phyloP scores from a whole-genome alignment of 2,329 filamentous ascomycete genomes.

The Lecanosticta acicola region DNA sequence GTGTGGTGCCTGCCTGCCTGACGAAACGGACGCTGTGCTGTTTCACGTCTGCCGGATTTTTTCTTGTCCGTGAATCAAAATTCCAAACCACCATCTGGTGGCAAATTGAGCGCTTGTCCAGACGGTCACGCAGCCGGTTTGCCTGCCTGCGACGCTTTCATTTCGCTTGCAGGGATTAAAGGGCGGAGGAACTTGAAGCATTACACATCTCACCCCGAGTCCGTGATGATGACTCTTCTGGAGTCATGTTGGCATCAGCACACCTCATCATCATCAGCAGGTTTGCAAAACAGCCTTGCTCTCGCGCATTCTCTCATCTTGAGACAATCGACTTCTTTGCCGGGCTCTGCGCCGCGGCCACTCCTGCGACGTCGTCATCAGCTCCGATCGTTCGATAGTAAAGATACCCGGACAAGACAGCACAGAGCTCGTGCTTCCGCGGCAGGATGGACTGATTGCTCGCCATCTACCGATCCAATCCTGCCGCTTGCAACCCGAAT shows the following conservation, averaged over 20 bases:
- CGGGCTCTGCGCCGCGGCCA: not conserved
- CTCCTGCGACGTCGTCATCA: not conserved
- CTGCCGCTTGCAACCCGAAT: not conserved
- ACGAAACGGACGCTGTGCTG: not conserved
- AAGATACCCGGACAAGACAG: not conserved
- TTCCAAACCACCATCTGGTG: conserved; percentile 5
- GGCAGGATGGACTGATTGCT: not conserved
- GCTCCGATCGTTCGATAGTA: not conserved
- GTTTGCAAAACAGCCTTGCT: not conserved
- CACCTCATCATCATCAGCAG: not conserved
- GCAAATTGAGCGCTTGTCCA: conserved; percentile 12
- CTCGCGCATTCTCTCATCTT: too few species aligned
- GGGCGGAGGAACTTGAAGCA: conserved; percentile 13
- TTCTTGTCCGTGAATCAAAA: conserved; percentile 2
- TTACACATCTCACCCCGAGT: too few species aligned
- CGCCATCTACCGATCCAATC: not conserved
- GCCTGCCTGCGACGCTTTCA: conserved; percentile 3
- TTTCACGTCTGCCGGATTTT: conserved; percentile 1
- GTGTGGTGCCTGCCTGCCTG: not conserved
- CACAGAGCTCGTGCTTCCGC: not conserved
- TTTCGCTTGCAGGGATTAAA: conserved; percentile 15
- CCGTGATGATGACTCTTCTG: too few species aligned
- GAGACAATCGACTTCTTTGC: too few species aligned
- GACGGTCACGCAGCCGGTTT: conserved; percentile 8
- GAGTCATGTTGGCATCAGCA: not conserved